These are phyloP conservation scores for Urochloa ruziziensis DNA, from an alignment of 176 grass and related monocot genomes.

Conservation along the genomic window DNA sequence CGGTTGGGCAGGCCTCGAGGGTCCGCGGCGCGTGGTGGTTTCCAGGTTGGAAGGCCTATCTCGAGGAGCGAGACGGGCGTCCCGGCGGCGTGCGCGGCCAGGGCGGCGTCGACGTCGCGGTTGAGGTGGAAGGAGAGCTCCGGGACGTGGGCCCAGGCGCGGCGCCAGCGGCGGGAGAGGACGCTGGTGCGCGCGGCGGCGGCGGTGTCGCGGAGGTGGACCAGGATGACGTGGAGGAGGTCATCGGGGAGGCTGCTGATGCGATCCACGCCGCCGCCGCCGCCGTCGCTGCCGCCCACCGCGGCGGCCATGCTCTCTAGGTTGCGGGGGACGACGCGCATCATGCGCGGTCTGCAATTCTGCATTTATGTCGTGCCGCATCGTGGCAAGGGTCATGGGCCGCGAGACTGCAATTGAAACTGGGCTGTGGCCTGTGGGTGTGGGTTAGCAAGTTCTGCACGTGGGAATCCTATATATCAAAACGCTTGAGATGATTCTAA, in stretches of 20 bases:
- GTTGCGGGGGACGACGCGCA: neutral
- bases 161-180: constrained; percentile 8
- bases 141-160: neutral
- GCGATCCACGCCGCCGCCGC: neutral
- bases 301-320: neutral
- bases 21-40: too few species aligned
- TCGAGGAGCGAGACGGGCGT: neutral
- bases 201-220: neutral
- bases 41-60: neutral
- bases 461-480: too few species aligned
- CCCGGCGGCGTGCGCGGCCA: neutral
- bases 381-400: too few species aligned
- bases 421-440: too few species aligned
- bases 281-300: neutral
- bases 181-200: neutral
- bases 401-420: too few species aligned
- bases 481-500: too few species aligned
- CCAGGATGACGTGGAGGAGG: neutral
- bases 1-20: too few species aligned
- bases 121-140: neutral
- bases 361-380: too few species aligned
- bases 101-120: neutral
- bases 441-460: too few species aligned
- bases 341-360: too few species aligned
- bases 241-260: constrained; percentile 12